Evolutionary conservation across 495 filamentous ascomycete species (phyloP).

Genomic region (Podospora australis): DNA sequence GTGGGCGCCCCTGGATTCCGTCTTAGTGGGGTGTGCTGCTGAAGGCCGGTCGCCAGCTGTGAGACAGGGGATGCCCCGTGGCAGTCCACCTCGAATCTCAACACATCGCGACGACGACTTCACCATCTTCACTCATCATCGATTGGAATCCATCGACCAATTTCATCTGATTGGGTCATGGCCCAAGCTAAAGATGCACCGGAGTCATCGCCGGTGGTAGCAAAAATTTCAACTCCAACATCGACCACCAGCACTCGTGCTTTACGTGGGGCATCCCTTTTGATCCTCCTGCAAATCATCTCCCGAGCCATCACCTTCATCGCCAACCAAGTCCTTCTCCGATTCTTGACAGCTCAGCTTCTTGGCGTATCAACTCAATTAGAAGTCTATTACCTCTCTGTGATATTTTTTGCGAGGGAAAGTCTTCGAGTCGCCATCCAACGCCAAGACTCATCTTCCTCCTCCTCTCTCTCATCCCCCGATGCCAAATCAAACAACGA

Average conservation of each 20-base stretch:
- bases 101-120: not conserved
- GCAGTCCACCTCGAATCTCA: not conserved
- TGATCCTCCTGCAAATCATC: conserved; percentile 78
- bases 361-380: conserved; percentile 83
- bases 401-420: conserved; percentile 88
- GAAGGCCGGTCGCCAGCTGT: too few relatives aligned
- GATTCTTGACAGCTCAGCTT: conserved; percentile 73
- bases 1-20: too few relatives aligned
- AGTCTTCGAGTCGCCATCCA: conserved; percentile 80
- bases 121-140: not conserved
- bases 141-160: too few relatives aligned
- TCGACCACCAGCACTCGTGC: conserved; percentile 13
- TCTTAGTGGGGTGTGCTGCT: too few relatives aligned
- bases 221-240: not conserved
- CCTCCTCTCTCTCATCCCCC: not conserved
- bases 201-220: too few relatives aligned
- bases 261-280: conserved; percentile 63
- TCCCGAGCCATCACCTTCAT: conserved; percentile 84
- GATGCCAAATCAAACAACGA: not conserved
- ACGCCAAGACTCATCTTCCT: conserved; percentile 48
- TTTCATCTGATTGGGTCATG: too few relatives aligned
- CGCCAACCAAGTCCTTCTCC: conserved; percentile 83
- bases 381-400: conserved; percentile 80
- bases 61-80: not conserved
- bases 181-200: too few relatives aligned